phyloP scores from a whole-genome alignment of 768 basidiomycete genomes.

The Lactarius trivialis region DNA sequence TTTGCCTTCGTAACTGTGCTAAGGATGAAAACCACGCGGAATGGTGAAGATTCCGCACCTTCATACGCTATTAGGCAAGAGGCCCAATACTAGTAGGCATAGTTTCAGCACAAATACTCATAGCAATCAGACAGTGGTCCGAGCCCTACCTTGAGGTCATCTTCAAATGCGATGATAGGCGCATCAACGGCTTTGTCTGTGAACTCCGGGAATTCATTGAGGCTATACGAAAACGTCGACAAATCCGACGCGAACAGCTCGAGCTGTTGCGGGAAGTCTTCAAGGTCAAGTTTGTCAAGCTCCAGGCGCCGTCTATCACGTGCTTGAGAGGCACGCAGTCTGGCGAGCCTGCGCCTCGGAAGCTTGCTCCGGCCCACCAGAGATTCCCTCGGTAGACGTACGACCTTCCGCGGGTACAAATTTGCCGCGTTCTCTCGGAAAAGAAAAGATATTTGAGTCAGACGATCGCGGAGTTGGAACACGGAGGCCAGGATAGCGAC shows the following conservation, averaged over 20 bases:
- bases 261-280: conserved; percentile 62
- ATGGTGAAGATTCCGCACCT: conserved; percentile 33
- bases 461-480: conserved; percentile 61
- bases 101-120: background rate
- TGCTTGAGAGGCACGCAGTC: conserved; percentile 34
- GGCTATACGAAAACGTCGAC: conserved; percentile 56
- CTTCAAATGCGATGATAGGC: conserved; percentile 60
- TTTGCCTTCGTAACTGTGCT: conserved; percentile 45
- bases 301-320: conserved; percentile 44
- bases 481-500: conserved; percentile 72
- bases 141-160: conserved; percentile 52
- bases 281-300: conserved; percentile 53
- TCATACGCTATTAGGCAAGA: conserved; percentile 61
- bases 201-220: conserved; percentile 78
- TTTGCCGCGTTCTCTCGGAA: conserved; percentile 72
- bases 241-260: conserved; percentile 57
- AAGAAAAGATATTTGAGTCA: conserved; percentile 61
- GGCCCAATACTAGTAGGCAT: conserved; percentile 59
- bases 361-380: conserved; percentile 33
- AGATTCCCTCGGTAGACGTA: conserved; percentile 36
- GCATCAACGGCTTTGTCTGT: conserved; percentile 65
- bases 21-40: conserved; percentile 1
- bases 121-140: conserved; percentile 1
- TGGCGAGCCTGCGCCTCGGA: conserved; percentile 32
- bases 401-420: conserved; percentile 64